These are phyloP conservation scores for Suillus lakei DNA, from an alignment of 768 basidiomycete species.

Conservation along the genomic window DNA sequence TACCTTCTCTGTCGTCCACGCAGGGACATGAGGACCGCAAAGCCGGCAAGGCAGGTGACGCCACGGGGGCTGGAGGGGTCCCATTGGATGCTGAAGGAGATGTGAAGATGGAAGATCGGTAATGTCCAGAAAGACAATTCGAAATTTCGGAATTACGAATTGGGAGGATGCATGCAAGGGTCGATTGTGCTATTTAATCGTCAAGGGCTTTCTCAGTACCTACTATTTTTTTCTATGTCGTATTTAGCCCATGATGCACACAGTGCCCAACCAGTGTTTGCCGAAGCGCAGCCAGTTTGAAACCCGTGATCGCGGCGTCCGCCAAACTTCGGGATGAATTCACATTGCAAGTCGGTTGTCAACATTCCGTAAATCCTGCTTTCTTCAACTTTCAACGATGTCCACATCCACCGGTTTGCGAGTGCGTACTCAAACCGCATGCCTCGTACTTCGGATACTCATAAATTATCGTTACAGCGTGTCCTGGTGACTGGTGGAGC, in stretches of 20 bases:
- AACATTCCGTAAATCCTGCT: constrained; percentile 7
- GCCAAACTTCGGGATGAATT: constrained; percentile 5
- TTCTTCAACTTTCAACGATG: constrained; percentile 23
- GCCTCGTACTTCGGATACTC: constrained; percentile 10
- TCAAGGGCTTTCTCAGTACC: neutral
- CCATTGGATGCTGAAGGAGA: constrained; percentile 45
- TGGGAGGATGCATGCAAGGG: neutral
- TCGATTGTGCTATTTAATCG: neutral
- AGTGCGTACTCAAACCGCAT: constrained; percentile 41
- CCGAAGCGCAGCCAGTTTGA: neutral
- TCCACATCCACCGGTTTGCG: constrained; percentile 44
- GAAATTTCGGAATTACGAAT: constrained; percentile 8
- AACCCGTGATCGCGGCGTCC: neutral
- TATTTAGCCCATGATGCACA: neutral
- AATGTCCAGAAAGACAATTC: constrained; percentile 9
- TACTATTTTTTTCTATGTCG: neutral
- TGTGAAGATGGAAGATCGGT: constrained; percentile 54
- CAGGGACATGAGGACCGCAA: constrained; percentile 38
- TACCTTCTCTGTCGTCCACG: constrained; percentile 12
- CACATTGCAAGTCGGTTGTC: constrained; percentile 5
- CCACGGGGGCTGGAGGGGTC: constrained; percentile 20
- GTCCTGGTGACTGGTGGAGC: constrained; percentile 82
- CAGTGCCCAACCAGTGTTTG: neutral
- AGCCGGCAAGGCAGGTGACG: constrained; percentile 26
- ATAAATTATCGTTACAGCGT: constrained; percentile 42